Conservation (phyloP, 352 stramenopile genomes). For the Phytophthora idaei region DNA sequence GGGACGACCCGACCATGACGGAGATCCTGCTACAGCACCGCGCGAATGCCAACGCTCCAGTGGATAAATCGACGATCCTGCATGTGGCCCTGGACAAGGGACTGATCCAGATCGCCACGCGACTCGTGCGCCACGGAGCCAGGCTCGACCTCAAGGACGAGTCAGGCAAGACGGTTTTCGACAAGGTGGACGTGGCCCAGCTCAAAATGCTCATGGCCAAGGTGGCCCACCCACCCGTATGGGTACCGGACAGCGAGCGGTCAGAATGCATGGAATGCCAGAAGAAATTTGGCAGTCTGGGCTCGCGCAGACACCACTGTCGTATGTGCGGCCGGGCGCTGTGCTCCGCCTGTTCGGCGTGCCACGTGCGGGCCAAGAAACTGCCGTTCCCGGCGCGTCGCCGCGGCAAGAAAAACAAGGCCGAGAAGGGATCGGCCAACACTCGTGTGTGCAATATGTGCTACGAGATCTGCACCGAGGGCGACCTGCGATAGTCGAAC, state of each 20-base stretch:
- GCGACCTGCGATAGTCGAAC: slow-evolving; percentile 18
- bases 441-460: slow-evolving; percentile 79
- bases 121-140: slow-evolving; percentile 59
- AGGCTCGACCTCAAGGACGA: slow-evolving; percentile 66
- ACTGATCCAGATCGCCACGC: slow-evolving; percentile 52
- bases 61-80: slow-evolving; percentile 69
- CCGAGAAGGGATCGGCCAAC: slow-evolving; percentile 50
- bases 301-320: slow-evolving; percentile 60
- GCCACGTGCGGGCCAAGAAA: slow-evolving; percentile 54
- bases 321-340: slow-evolving; percentile 62
- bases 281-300: slow-evolving; percentile 55
- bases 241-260: slow-evolving; percentile 58
- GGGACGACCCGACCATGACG: slow-evolving; percentile 63
- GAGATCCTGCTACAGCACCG: slow-evolving; percentile 64
- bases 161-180: slow-evolving; percentile 63
- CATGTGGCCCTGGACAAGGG: slow-evolving; percentile 68
- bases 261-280: slow-evolving; percentile 60
- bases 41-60: slow-evolving; percentile 58
- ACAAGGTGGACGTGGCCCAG: slow-evolving; percentile 54
- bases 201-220: slow-evolving; percentile 62
- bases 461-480: slow-evolving; percentile 57
- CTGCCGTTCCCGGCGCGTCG: slow-evolving; percentile 46
- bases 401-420: slow-evolving; percentile 63
- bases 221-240: slow-evolving; percentile 49
- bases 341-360: slow-evolving; percentile 54